Conservation (phyloP, 768 basidiomycete genomes). For the Amanita brunnescens region DNA sequence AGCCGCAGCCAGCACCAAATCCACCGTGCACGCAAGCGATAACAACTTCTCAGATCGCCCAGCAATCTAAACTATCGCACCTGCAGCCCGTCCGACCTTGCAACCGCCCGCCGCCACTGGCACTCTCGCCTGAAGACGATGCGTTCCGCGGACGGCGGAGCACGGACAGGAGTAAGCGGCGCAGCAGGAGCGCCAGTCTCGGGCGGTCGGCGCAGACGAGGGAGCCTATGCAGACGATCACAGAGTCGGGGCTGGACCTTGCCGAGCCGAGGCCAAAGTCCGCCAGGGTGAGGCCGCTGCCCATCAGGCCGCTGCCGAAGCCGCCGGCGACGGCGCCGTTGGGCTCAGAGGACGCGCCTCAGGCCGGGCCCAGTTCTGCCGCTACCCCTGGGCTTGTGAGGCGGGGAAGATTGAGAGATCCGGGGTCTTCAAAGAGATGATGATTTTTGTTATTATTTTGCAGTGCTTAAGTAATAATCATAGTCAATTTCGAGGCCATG, state of each 20-base stretch:
- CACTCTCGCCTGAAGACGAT: neutral
- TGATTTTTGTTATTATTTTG: too few species aligned
- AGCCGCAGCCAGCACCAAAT: neutral
- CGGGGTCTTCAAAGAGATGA: neutral
- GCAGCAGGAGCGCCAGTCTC: conserved; percentile 3
- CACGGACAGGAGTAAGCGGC: neutral
- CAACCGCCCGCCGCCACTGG: neutral
- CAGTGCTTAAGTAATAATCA: too few species aligned
- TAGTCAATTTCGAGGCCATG: too few species aligned
- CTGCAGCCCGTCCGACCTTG: neutral
- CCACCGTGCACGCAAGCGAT: neutral
- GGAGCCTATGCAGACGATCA: neutral
- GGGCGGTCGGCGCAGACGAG: neutral
- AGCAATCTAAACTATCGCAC: neutral
- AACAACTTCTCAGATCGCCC: neutral
- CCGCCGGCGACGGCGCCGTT: neutral
- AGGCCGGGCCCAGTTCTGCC: neutral
- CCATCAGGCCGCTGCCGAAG: neutral
- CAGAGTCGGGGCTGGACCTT: neutral
- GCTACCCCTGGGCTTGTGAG: neutral
- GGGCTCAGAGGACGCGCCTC: neutral
- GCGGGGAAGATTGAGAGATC: neutral
- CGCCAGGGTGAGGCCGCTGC: neutral
- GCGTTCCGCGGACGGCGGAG: neutral
- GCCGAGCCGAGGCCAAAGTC: neutral